Conservation (phyloP, 495 filamentous ascomycete genomes). For the Aspergillus indologenus region DNA sequence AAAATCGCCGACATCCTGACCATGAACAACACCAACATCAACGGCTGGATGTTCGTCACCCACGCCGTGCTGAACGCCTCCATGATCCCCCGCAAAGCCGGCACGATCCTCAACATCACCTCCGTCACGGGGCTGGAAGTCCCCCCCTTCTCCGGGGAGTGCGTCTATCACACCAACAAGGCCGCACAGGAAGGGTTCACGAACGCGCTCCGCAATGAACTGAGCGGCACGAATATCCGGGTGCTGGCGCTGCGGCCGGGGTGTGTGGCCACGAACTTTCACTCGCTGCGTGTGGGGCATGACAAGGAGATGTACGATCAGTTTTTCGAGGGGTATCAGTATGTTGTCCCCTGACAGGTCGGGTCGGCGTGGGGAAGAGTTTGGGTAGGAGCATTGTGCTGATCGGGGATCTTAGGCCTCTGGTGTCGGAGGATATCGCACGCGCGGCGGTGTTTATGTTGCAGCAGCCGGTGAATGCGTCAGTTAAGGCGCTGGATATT, state of each 20-base stretch:
- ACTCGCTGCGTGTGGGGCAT: conserved; percentile 32
- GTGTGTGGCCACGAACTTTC: conserved; percentile 38
- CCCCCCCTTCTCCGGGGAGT: conserved; percentile 36
- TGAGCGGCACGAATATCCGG: conserved; percentile 31
- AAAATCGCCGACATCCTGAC: conserved; percentile 25
- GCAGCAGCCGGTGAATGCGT: conserved; percentile 22
- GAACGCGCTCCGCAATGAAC: conserved; percentile 35
- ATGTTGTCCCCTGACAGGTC: neutral
- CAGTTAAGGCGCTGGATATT: conserved; percentile 37
- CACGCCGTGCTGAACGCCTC: conserved; percentile 31
- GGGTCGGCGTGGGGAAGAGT: neutral
- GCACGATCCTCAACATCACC: conserved; percentile 39
- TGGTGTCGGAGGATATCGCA: conserved; percentile 32
- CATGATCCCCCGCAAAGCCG: conserved; percentile 26
- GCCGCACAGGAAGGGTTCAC: conserved; percentile 38
- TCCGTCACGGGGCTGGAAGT: conserved; percentile 35
- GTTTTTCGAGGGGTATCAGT: conserved; percentile 36
- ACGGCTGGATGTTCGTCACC: conserved; percentile 31
- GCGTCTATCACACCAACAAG: conserved; percentile 41
- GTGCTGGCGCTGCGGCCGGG: conserved; percentile 38
- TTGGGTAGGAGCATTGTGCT: too few species aligned
- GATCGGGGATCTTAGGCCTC: conserved; percentile 18
- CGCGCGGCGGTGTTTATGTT: conserved; percentile 33
- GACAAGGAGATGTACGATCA: conserved; percentile 27
- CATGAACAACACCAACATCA: conserved; percentile 36